phyloP scores from a whole-genome alignment of 2,329 filamentous ascomycete species.

The Ambrosiella cleistominuta region DNA sequence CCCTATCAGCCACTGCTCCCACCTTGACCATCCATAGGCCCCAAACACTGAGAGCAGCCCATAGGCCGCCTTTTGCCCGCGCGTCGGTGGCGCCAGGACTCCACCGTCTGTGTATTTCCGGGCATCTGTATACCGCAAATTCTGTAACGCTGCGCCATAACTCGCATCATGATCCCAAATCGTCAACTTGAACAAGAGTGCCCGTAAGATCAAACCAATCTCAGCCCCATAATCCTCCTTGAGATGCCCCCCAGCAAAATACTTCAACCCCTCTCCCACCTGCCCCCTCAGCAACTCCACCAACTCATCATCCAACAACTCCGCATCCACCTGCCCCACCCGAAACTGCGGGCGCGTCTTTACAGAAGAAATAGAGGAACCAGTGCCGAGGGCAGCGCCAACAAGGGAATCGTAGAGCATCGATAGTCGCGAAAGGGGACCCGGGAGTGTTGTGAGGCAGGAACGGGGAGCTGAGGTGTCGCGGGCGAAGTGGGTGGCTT shows the following conservation, averaged over 20 bases:
- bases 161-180: slow-evolving; percentile 95
- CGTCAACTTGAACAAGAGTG: slow-evolving; percentile 78
- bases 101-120: slow-evolving; percentile 35
- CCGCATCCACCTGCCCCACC: slow-evolving; percentile 90
- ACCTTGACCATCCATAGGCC: slow-evolving; percentile 77
- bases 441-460: slow-evolving; percentile 24
- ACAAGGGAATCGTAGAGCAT: slow-evolving; percentile 33
- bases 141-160: slow-evolving; percentile 85
- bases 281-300: slow-evolving; percentile 71
- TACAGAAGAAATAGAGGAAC: slow-evolving; percentile 40
- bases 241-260: slow-evolving; percentile 57
- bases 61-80: slow-evolving; percentile 68
- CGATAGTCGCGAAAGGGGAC: slow-evolving; percentile 32
- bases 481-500: slow-evolving; percentile 27
- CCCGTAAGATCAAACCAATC: slow-evolving; percentile 59
- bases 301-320: slow-evolving; percentile 85
- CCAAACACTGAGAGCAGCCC: slow-evolving; percentile 75
- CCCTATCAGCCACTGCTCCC: slow-evolving; percentile 71
- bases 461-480: slow-evolving; percentile 23
- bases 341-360: slow-evolving; percentile 63
- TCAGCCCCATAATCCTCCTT: slow-evolving; percentile 78
- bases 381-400: slow-evolving; percentile 21
- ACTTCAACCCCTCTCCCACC: slow-evolving; percentile 73
- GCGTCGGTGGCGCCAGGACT: slow-evolving; percentile 52
- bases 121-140: slow-evolving; percentile 77